Base-by-base conservation (phyloP, 768 basidiomycete species). In the Lentinus tigrinus region DNA sequence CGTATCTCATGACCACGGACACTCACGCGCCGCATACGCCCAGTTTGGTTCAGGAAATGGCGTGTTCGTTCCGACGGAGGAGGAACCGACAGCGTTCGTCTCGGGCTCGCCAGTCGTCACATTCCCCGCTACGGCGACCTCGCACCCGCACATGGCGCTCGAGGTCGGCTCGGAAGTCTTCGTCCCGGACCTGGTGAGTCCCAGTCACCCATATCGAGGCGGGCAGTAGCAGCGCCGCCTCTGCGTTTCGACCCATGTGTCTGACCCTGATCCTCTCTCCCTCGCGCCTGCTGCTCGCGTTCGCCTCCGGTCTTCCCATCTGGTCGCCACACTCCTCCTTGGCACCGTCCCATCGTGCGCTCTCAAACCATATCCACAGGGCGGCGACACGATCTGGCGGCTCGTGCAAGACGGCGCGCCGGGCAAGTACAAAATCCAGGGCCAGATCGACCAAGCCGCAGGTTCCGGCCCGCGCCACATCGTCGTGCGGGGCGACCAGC, bases 381-480 rank as follows among this genome's bases (percentile, higher is more conserved):
- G 88, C 37, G 80, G 69, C 2, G 88, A 90, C 70, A 85, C 77
- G 55, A 81, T 89, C 58, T 89, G 87, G 85, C 76, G 88, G 31
- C 73, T 89, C 9, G 76, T 74, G 38, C 70, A 76, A 38, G 70
- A 77, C 52, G 72, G 73, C 0, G 58, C 70, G 8, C 68, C 80
- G 0, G 80, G 81, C 0, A 63, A 72, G 6, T 89, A 76, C 72
- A 70, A 67, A 39, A 81, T 89, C 48, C 81, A 82, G 47, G 87
- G 87, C 3, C 75, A 76, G 36, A 88, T 89, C 52, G 74, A 77
- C 39, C 83, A 84, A 54, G 82, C 84, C 4, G 60, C 68, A 23
- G 85, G 84, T 17, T 84, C 84, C 54, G 88, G 87, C 4, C 88
- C 89, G 4, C 76, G 88, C 14, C 79, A 80, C 66, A 75, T 67